Base-by-base conservation (phyloP, 164 flowering plant genomes). In the Saururus chinensis region DNA sequence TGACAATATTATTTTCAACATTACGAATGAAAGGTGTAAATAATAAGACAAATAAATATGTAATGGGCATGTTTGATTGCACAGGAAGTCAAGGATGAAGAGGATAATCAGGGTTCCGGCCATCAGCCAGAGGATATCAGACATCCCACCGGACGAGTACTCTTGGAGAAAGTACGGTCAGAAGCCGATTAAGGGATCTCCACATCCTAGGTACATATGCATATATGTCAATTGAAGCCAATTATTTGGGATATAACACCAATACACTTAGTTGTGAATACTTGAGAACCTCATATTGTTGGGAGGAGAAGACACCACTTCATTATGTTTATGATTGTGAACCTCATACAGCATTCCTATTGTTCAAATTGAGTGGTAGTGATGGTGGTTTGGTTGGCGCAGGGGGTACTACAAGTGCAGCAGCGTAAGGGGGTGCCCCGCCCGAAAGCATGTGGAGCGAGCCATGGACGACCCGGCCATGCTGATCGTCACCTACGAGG, bases 141-240 rank as follows among this genome's bases (percentile, higher is more conserved):
- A 88, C 65, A 88, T 88, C n/a, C 96, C 96, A 2, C 60, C 88
- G 10, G 96, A 88, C 65, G 92, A 88, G 65, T 84, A 71, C 69
- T 88, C 96, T 0, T 86, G 96, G 96, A 80, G 90, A 53, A 88
- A 88, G 63, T 88, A 88, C 73, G 96, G 96, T 3, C 96, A 88
- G 53, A 88, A 88, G 59, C 95, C 95, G 40, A 87, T 87, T 77
- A 87, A 88, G 64, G 96, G 95, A 4, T 88, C 95, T 16, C 95
- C 92, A 0, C 82, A 76, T 64, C 92, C 95, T 64, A 71, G 95
- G 95, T 87, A 26, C 24, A 20, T 14, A 42, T 14, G 49, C 12
- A 10, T 42, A n/a, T 42, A 42, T 14, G 9, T 42, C 14, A n/a
- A n/a, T 14, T 42, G 49, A 9, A 14, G 12, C 17, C n/a, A n/a